Evolutionary conservation across 169 alveolate species (phyloP), one percentile per base, ranked within the genome.

Genomic region (Plasmodium knowlesi): DNA sequence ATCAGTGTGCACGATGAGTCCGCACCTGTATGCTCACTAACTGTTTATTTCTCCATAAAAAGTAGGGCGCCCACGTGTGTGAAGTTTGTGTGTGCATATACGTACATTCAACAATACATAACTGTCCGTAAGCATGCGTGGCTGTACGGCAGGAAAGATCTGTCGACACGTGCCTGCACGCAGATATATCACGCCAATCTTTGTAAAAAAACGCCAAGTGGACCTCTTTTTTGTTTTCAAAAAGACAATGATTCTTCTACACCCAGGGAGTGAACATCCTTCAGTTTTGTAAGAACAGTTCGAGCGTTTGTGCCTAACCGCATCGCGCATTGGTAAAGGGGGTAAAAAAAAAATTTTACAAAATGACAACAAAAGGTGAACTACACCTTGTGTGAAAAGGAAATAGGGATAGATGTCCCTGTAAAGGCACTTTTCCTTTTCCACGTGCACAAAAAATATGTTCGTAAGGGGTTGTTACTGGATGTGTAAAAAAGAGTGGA

Each of bases 201-300:
- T 50, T 50, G 61, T 50, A 32, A 82, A 19, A 6, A 54, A 39
- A 84, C 46, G 28, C 43, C 30, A n/a, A 84, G 79, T 34, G 53
- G 43, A 83, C 28, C 74, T 85, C 79, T 76, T 37, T 70, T 43
- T 83, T 83, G 85, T 85, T 85, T 73, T 76, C 79, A 74, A 43
- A 16, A 74, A 19, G 41, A 73, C 28, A 74, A 22, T 28, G 61
- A 85, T 74, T 46, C 22, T 34, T 43, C 70, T 57, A 37, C 72
- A 83, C 43, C 39, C 10, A 83, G 25, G 30, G 22, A 34, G 54
- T 4, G 30, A 10, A 32, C 19, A 70, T 67, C 10, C 19, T 85
- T 73, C 46, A 5, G 41, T 85, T 85, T 73, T 34, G 39, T 85
- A 46, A 37, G 46, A 74, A 50, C 61, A 30, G 54, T 85, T 85